phyloP scores from a whole-genome alignment of 2,329 filamentous ascomycete species.

The Nothophoma quercina region DNA sequence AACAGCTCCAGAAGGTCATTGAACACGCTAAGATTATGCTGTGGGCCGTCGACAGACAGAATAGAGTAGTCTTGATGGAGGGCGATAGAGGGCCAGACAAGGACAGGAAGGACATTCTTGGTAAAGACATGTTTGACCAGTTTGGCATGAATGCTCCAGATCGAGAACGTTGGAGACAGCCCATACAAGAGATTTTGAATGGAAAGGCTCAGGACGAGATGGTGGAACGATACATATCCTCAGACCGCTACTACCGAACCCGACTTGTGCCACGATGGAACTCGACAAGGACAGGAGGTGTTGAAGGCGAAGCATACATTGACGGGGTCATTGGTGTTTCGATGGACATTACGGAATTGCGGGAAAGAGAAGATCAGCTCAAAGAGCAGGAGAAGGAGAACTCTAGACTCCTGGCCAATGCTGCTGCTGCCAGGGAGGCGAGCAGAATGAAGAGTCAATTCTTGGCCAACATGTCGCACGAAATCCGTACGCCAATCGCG shows the following conservation, averaged over 20 bases:
- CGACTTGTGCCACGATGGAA: slow-evolving; percentile 72
- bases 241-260: slow-evolving; percentile 73
- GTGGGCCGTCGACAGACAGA: slow-evolving; percentile 72
- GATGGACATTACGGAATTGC: slow-evolving; percentile 79
- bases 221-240: slow-evolving; percentile 67
- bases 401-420: slow-evolving; percentile 73
- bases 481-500: slow-evolving; percentile 79
- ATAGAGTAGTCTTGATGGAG: slow-evolving; percentile 72
- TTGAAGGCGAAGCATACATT: slow-evolving; percentile 61
- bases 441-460: slow-evolving; percentile 83
- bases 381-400: slow-evolving; percentile 73
- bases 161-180: slow-evolving; percentile 58
- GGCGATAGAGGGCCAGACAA: slow-evolving; percentile 64
- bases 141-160: slow-evolving; percentile 53
- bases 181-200: slow-evolving; percentile 70
- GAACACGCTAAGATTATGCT: slow-evolving; percentile 78
- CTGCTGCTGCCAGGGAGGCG: slow-evolving; percentile 80
- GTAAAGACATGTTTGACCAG: slow-evolving; percentile 69
- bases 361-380: slow-evolving; percentile 69
- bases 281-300: slow-evolving; percentile 62
- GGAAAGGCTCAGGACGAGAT: slow-evolving; percentile 68
- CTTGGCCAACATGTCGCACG: slow-evolving; percentile 82
- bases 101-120: slow-evolving; percentile 53
- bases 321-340: slow-evolving; percentile 81
- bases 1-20: slow-evolving; percentile 76